Evolutionary conservation across 176 grass and related monocot genomes (phyloP), one percentile per base, ranked within the genome.

Genomic region (Bonia amplexicaulis): DNA sequence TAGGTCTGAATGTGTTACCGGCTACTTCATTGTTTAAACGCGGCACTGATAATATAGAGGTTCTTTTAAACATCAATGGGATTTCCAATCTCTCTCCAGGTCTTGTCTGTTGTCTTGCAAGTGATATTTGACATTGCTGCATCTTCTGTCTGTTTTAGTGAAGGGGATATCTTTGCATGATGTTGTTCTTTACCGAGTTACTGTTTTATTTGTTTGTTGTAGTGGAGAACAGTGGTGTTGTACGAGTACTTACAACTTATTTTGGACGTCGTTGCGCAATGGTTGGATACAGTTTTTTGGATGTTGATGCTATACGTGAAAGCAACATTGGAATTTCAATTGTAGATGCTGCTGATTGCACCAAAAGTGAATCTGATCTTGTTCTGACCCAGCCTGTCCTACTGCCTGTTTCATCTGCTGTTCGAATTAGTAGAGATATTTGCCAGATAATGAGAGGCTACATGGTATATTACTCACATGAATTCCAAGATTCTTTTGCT

Each of bases 361-460:
- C 80, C n/a, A 83, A 73, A 70, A 37, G 67, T 83, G 68, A 71
- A 59, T 74, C 67, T 61, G 67, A 83, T 83, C 48, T 83, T 71
- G 26, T 83, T 44, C 73, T 73, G 41, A 58, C 49, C 44, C 40
- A 55, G 67, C 37, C 39, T 70, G 55, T 12, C 49, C n/a, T 83
- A 27, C 0, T 60, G 14, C 60, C 31, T 27, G 4, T 83, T 73
- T 68, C 57, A 27, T 59, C 51, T 45, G 33, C 67, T 73, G 47
- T 73, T 45, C 66, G 73, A 83, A 70, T 73, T 6, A 74, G 45
- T 17, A 29, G 27, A 59, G 80, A 58, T 12, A 70, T 71, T 83
- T 83, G 52, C n/a, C 68, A 74, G 41, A 83, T 42, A 15, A 69
- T 83, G 67, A 45, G 53, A 74, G 57, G 65, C 3, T 83, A 40